Percentiles rank a stretch among this genome's conserved stretches.
Evolutionary conservation across 345 rosid species (phyloP).

Genomic region (Rhodamnia rubescens): DNA sequence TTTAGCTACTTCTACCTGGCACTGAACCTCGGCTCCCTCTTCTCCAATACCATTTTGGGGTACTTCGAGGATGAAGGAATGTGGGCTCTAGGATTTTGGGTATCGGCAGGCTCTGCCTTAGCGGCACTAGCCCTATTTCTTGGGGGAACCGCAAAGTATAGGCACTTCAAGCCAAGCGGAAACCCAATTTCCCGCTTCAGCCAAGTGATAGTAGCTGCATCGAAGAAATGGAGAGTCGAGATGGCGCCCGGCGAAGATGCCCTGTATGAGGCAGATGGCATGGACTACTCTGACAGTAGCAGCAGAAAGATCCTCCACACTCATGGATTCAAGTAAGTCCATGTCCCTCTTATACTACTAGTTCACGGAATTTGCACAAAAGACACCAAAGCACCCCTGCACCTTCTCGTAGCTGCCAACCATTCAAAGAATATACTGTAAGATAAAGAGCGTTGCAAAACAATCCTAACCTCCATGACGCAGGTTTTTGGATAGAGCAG

Average conservation of each 20-base stretch:
- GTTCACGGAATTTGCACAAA: background rate
- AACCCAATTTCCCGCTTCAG: constrained; percentile 78
- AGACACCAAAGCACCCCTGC: background rate
- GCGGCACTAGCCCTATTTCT: constrained; percentile 71
- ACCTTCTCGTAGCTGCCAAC: background rate
- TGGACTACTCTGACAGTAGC: constrained; percentile 25
- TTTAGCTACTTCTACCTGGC: constrained; percentile 98
- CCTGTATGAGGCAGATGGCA: constrained; percentile 31
- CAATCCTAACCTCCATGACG: background rate
- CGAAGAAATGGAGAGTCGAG: constrained; percentile 50
- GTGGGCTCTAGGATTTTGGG: constrained; percentile 99
- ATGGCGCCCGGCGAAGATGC: constrained; percentile 30
- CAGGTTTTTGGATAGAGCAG: constrained; percentile 95
- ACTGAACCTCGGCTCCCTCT: constrained; percentile 87
- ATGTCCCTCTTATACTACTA: background rate
- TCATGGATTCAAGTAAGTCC: constrained; percentile 74
- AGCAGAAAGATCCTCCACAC: constrained; percentile 79
- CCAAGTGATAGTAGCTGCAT: constrained; percentile 78
- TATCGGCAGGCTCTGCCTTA: constrained; percentile 73
- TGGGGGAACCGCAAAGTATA: constrained; percentile 55
- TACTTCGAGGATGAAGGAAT: constrained; percentile 87
- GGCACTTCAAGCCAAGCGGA: constrained; percentile 84
- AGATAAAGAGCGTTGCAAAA: background rate
- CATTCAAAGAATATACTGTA: background rate
- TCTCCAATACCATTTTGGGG: constrained; percentile 85